phyloP scores from a whole-genome alignment of 257 asterid species.

The Scutellaria galericulata region DNA sequence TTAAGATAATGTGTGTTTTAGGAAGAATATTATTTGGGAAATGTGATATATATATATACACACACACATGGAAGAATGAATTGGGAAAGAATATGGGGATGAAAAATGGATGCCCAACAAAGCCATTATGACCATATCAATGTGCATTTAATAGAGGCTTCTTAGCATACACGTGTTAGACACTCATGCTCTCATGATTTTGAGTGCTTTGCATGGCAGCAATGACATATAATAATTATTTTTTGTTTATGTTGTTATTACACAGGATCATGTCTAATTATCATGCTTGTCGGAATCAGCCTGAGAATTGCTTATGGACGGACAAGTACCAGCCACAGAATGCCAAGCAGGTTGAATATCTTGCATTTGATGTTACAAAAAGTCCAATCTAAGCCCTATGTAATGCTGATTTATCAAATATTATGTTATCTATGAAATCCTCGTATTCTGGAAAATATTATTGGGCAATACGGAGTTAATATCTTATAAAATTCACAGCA shows the following conservation, averaged over 20 bases:
- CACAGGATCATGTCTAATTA: slow-evolving; percentile 60
- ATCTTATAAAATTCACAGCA: slow-evolving; percentile 2
- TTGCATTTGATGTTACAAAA: slow-evolving; percentile 18
- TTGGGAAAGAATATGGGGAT: slow-evolving; percentile 5
- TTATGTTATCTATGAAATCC: background rate
- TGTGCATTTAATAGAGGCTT: slow-evolving; percentile 24
- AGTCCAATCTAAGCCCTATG: background rate
- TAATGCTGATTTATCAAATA: slow-evolving; percentile 7
- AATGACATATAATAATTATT: slow-evolving; percentile 11
- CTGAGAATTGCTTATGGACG: slow-evolving; percentile 81
- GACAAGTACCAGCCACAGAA: slow-evolving; percentile 85
- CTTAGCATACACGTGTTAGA: background rate
- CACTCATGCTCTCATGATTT: background rate
- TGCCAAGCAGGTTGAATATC: slow-evolving; percentile 71
- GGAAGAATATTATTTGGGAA: slow-evolving; percentile 3
- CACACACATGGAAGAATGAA: slow-evolving; percentile 4
- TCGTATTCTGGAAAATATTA: slow-evolving; percentile 5
- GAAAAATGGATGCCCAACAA: slow-evolving; percentile 13
- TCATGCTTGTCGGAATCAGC: slow-evolving; percentile 49
- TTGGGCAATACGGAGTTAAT: slow-evolving; percentile 11
- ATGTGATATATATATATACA: background rate
- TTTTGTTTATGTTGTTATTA: slow-evolving; percentile 18
- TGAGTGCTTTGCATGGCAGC: background rate
- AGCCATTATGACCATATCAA: slow-evolving; percentile 26
- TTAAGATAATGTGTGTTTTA: background rate